These are phyloP conservation scores for Fusarium pseudonygamai DNA, from an alignment of 2,329 filamentous ascomycete genomes.

Conservation along the genomic window DNA sequence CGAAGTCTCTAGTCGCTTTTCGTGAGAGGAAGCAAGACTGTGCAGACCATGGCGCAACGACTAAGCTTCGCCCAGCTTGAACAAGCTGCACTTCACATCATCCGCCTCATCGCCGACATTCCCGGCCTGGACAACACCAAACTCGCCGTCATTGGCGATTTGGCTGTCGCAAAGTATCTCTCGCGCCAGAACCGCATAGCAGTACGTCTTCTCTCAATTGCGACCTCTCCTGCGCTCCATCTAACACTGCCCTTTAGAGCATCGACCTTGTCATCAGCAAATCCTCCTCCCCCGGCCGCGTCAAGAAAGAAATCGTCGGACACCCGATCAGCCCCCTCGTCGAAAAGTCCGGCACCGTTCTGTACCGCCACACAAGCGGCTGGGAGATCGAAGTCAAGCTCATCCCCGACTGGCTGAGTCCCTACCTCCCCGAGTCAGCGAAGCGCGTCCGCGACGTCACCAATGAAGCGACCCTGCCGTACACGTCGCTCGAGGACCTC, in stretches of 20 bases:
- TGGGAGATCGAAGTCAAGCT: conserved; percentile 46
- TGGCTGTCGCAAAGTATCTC: conserved; percentile 43
- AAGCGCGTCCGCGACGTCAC: conserved; percentile 35
- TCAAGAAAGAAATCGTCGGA: conserved; percentile 43
- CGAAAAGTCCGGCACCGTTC: conserved; percentile 40
- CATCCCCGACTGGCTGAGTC: conserved; percentile 45
- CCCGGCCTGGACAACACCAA: conserved; percentile 43
- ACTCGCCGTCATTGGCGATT: conserved; percentile 42
- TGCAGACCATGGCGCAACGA: conserved; percentile 35
- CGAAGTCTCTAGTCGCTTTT: conserved; percentile 34
- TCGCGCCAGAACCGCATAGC: conserved; percentile 24
- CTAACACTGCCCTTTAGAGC: conserved; percentile 27
- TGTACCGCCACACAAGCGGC: conserved; percentile 39
- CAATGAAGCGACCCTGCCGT: conserved; percentile 35
- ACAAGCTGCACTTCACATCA: conserved; percentile 84
- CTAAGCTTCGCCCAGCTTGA: conserved; percentile 58
- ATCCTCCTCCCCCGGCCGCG: conserved; percentile 43
- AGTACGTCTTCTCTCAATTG: conserved; percentile 11
- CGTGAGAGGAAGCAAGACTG: conserved; percentile 11
- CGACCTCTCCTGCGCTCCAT: rapidly evolving
- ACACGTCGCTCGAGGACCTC: conserved; percentile 41
- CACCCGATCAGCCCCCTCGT: conserved; percentile 44
- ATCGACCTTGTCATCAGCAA: conserved; percentile 46
- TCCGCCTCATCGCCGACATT: conserved; percentile 77
- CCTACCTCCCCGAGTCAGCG: conserved; percentile 41